These are phyloP conservation scores for Bipolaris oryzae DNA, from an alignment of 2,329 filamentous ascomycete genomes.

Conservation along the genomic window DNA sequence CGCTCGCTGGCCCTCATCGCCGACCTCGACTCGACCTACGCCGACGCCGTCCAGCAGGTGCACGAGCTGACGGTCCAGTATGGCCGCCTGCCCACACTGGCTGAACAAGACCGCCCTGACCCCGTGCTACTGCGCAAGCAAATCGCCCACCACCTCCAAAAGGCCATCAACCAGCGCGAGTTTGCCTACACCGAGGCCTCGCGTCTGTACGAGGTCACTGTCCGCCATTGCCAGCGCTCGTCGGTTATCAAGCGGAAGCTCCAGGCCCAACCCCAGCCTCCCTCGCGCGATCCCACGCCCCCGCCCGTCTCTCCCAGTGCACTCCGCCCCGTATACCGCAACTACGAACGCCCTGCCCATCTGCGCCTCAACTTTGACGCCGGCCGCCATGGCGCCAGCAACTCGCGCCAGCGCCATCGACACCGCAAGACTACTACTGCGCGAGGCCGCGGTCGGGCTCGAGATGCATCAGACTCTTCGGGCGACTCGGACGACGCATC, in stretches of 20 bases:
- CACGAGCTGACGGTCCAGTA: constrained; percentile 57
- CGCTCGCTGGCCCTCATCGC: constrained; percentile 68
- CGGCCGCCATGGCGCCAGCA: constrained; percentile 26
- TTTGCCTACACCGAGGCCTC: constrained; percentile 62
- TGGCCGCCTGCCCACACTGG: constrained; percentile 58
- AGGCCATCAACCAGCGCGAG: constrained; percentile 62
- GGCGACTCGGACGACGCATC: constrained; percentile 28
- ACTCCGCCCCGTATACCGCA: constrained; percentile 30
- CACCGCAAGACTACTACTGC: constrained; percentile 26
- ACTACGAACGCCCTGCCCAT: constrained; percentile 33
- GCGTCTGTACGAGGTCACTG: constrained; percentile 62
- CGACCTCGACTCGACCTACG: constrained; percentile 55
- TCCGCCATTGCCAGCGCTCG: constrained; percentile 63
- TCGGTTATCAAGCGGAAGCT: constrained; percentile 67
- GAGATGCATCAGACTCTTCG: constrained; percentile 22
- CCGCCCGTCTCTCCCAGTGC: constrained; percentile 51
- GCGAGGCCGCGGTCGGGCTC: constrained; percentile 20
- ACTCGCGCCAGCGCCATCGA: constrained; percentile 31
- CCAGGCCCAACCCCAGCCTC: constrained; percentile 64
- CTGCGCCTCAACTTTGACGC: constrained; percentile 39
- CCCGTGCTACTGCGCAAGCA: constrained; percentile 59
- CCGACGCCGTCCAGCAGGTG: constrained; percentile 51
- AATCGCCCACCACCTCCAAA: constrained; percentile 62
- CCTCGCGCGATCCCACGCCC: constrained; percentile 66
- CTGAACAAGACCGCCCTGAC: constrained; percentile 57